Evolutionary conservation across 1,139 yeast genomes (phyloP), one percentile per base, ranked within the genome.

Genomic region (Kodamaea derodonti): DNA sequence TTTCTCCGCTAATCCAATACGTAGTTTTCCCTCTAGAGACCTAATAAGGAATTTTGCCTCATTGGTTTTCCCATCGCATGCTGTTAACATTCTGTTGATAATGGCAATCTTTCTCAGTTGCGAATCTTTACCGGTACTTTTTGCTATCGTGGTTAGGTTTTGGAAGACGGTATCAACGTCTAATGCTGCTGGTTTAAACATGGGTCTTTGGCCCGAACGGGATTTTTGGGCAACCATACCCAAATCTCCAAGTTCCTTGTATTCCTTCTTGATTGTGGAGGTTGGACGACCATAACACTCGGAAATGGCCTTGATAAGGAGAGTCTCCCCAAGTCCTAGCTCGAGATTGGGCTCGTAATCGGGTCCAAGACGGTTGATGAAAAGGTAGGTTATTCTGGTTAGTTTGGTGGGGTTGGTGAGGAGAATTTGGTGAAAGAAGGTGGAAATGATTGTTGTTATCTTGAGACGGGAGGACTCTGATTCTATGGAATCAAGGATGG

Each of bases 1-100:
- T 52, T 90, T 90, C 47, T 90, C 97, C 0, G 97, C 97, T 45
- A 92, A 72, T 1, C 95, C 96, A 41, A 94, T 92, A 48, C 99
- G 72, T 41, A 92, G 65, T 49, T 92, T 92, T 1, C 97, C 95
- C 54, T 92, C 98, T 38, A 92, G 62, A 6, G 96, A 85, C 48
- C 99, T 72, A 42, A 92, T 83, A 41, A 92, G 65, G 52, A 80
- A 92, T 53, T 92, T 92, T 11, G 98, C 95, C 58, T 92, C 98
- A 38, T 49, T 54, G 29, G 60, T 49, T 26, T 75, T 70, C n/a
- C 84, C 82, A 43, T 81, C 79, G 54, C 97, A 85, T 0, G 95
- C 86, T 1, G 96, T 84, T 36, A 92, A 67, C 80, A 92, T 72
- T 48, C 80, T 75, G 53, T 84, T 87, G 47, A 94, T 92, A 28